Evolutionary conservation across 1,284 basidiomycete species (phyloP), one percentile per base, ranked within the genome.

Genomic region (Sanghuangporus weigelae): DNA sequence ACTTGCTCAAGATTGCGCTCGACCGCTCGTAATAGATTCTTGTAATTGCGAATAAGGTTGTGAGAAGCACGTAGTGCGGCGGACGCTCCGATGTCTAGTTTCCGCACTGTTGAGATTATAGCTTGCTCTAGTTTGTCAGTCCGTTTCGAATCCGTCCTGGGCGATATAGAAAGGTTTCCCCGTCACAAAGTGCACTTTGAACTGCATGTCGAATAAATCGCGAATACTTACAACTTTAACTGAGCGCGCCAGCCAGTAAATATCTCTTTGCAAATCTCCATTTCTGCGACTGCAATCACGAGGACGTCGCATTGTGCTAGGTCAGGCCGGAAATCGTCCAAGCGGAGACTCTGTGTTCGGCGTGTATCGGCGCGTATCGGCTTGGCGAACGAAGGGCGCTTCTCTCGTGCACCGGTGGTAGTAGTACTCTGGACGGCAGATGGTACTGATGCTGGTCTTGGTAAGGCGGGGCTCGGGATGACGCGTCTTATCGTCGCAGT

Each of bases 251-350:
- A 63, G n/a, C 62, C 62, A 3, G 57, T 21, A 44, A 63, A 63
- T 46, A 63, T 60, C 44, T 63, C 62, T 38, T 63, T 63, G 42
- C 62, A 63, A 7, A 60, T 56, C 57, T 63, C 62, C 62, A 63
- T 59, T 38, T 63, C 62, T 16, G 62, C 57, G 21, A 63, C 49
- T 7, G 62, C 57, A 19, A 63, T 55, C 12, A 63, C 50, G 10
- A 63, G 58, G 6, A 63, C 36, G 42, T 63, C 62, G 42, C 62
- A 63, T n/a, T 57, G 57, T 48, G 51, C 51, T 42, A 60, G 21
- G 35, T 63, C 62, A 44, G 51, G 42, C 21, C 26, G 57, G 39
- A 63, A 35, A 36, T 60, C 58, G 26, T 59, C 49, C 7, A 51
- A 10, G 3, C 23, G 36, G 36, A 60, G 16, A n/a, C 59, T 36